Evolutionary conservation across 768 basidiomycete species (phyloP).

Genomic region (Mycena belliarum): DNA sequence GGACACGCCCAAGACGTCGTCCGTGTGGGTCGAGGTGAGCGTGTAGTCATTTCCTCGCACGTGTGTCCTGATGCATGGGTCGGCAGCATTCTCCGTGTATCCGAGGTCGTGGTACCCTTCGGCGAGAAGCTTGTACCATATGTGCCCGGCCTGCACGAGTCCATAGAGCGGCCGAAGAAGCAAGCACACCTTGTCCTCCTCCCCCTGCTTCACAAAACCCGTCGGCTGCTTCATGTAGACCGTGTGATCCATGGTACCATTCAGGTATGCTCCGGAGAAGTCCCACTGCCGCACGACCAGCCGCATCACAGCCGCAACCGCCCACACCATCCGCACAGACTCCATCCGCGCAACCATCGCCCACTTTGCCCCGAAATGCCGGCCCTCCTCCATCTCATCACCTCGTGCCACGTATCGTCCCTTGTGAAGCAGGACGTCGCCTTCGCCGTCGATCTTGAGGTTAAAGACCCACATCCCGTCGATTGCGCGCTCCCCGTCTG

Average conservation of each 20-base stretch:
- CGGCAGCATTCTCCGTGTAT: neutral
- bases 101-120: neutral
- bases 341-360: constrained; percentile 11
- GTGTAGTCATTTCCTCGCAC: neutral
- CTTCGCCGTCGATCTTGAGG: neutral
- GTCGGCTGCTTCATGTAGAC: constrained; percentile 3
- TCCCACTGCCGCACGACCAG: neutral
- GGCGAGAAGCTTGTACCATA: neutral
- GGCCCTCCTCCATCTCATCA: neutral
- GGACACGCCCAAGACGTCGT: constrained; percentile 1
- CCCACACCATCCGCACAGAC: constrained; percentile 9
- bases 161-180: constrained; percentile 5
- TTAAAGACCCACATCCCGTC: neutral
- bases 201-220: constrained; percentile 8
- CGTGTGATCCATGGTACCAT: neutral
- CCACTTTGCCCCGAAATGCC: constrained; percentile 3
- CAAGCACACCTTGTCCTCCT: constrained; percentile 7
- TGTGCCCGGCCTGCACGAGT: neutral
- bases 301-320: neutral
- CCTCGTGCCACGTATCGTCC: constrained; percentile 26
- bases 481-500: no score
- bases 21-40: constrained; percentile 2
- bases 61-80: constrained; percentile 2
- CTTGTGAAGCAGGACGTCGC: constrained; percentile 32
- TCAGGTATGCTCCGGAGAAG: no score